Evolutionary conservation across 1,139 yeast genomes (phyloP), one percentile per base, ranked within the genome.

Genomic region (Geotrichum bryndzae): DNA sequence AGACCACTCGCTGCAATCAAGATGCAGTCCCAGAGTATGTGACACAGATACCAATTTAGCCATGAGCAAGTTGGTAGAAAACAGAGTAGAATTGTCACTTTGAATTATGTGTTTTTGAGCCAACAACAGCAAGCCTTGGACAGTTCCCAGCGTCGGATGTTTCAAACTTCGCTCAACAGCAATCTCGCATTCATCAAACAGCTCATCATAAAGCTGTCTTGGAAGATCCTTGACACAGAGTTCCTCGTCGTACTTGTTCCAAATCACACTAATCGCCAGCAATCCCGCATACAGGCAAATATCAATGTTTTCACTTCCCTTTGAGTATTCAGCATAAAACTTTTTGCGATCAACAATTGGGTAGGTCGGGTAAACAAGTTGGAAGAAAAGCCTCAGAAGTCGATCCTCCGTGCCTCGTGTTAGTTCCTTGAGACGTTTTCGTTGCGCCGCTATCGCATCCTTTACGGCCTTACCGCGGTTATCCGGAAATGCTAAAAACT

Each of bases 91-190:
- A n/a, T 72, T 69, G 27, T 73, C 75, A 52, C 72, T 75, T 18
- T 74, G 67, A 15, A 70, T 66, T 27, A 74, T 67, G 22, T 77
- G 69, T 56, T 69, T 68, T 63, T 75, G 78, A 22, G 72, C 63
- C 31, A 72, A 74, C 22, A 75, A 70, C 45, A 77, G 71, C 57
- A 77, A 72, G 53, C 79, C 79, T 54, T 80, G 79, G 74, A 77
- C 76, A 25, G 84, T 76, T 54, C 76, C 75, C 51, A 80, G 68
- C 57, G 79, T 76, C 27, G 82, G 77, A 50, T 72, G 72, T 46
- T 68, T 65, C 41, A 72, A 62, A 51, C 75, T 76, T 11, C 75
- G 68, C 25, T 74, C 74, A 6, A 74, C 69, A 2, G 74, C 70
- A n/a, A 66, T 64, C 4, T 67, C 65, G 57, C 76, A 72, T 57